Evolutionary conservation across 352 stramenopile genomes (phyloP), one percentile per base, ranked within the genome.

Genomic region (Aphanomyces cochlioides): DNA sequence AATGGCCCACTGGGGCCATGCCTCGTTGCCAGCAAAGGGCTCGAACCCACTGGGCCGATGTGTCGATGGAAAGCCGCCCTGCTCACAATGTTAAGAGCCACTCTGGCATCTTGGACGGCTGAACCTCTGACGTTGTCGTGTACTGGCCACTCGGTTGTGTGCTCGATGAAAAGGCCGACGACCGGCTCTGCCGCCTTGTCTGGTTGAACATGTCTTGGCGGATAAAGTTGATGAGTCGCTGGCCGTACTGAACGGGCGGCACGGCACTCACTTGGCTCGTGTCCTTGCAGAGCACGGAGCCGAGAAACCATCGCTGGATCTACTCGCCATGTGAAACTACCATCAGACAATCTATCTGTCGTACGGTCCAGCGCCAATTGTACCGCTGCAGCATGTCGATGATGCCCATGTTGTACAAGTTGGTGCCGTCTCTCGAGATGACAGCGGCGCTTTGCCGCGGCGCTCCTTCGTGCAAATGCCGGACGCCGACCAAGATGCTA

Each of bases 321-420:
- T 70, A 70, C n/a, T 0, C n/a, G 3, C 41, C 4, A 56, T 67
- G 4, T 60, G 54, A 67, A 28, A 57, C 17, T 28, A 2, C 28
- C 28, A 28, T 28, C 28, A 28, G 28, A 28, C 28, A 28, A 28
- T 63, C 13, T 15, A 15, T 13, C 40, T 34, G 21, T 17, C 15
- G 21, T 63, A 70, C 60, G 1, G 84, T 90, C 86, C 86, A 94
- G 28, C 86, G 86, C 81, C 79, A 90, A 67, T 90, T 84, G 83
- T 85, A 94, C 68, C 91, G 78, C 66, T 94, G 86, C 5, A 94
- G 53, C 50, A 94, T 92, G 74, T 94, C 86, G 43, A 94, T 94
- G 54, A 94, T 90, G 8, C 86, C 86, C 5, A 94, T 76, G 66
- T 89, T 91, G 60, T 94, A 94, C 47, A 92, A 66, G 8, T 90